Conservation (phyloP, 257 asterid genomes). For the Eustoma russellianum region DNA sequence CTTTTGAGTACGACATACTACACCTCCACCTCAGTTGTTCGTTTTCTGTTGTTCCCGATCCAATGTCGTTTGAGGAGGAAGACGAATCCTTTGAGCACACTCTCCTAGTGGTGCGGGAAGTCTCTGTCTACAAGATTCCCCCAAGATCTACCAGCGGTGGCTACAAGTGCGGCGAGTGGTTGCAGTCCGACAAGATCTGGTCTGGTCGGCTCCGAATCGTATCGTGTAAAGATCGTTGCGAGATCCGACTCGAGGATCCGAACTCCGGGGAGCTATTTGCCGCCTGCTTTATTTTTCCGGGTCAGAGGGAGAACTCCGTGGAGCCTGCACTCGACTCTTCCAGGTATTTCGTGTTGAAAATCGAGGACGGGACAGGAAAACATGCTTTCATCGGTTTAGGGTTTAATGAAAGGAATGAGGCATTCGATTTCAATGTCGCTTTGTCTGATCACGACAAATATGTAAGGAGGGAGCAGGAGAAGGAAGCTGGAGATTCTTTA, state of each 20-base stretch:
- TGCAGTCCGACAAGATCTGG: slow-evolving; percentile 99
- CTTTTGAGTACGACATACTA: no score
- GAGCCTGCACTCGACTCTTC: slow-evolving; percentile 89
- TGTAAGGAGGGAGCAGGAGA: slow-evolving; percentile 69
- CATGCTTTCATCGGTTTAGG: slow-evolving; percentile 90
- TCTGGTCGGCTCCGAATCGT: slow-evolving; percentile 87
- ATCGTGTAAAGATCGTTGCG: slow-evolving; percentile 68
- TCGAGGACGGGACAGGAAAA: slow-evolving; percentile 90
- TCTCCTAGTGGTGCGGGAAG: slow-evolving; percentile 88
- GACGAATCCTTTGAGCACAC: slow-evolving; percentile 93
- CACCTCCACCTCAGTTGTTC: no score
- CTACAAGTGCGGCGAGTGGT: slow-evolving; percentile 99
- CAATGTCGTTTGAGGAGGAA: slow-evolving; percentile 75
- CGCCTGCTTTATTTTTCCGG: slow-evolving; percentile 81
- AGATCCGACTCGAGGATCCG: slow-evolving; percentile 95
- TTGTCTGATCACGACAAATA: slow-evolving; percentile 88
- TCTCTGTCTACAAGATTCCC: slow-evolving; percentile 88
- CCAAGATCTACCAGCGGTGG: slow-evolving; percentile 96
- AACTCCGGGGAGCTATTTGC: slow-evolving; percentile 90
- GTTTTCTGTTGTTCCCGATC: background rate
- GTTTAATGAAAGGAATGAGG: slow-evolving; percentile 90
- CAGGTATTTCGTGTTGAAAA: slow-evolving; percentile 80
- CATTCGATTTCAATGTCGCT: slow-evolving; percentile 90
- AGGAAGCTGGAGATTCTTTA: slow-evolving; percentile 27
- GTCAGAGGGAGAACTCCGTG: slow-evolving; percentile 82